Percentiles rank a stretch among this genome's conserved stretches.
phyloP scores from a whole-genome alignment of 495 filamentous ascomycete genomes.

The Aspergillus kassunensis region DNA sequence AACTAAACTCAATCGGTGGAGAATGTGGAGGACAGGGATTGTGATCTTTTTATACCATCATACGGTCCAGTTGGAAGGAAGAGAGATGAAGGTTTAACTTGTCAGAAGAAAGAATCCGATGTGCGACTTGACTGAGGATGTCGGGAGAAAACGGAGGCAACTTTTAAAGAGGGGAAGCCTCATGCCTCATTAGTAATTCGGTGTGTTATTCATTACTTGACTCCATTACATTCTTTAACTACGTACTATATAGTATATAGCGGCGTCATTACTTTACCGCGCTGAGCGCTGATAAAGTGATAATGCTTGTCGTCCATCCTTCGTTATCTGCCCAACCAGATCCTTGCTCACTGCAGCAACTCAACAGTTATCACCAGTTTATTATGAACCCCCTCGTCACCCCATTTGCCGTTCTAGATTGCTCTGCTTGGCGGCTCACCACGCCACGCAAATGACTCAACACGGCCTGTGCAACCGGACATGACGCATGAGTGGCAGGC shows the following conservation, averaged over 20 bases:
- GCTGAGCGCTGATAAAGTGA: too few species aligned
- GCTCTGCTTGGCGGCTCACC: too few species aligned
- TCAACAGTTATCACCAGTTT: too few species aligned
- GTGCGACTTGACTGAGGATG: not conserved
- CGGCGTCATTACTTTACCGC: too few species aligned
- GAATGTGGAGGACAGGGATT: not conserved
- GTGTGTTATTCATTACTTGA: not conserved
- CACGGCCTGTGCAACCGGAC: too few species aligned
- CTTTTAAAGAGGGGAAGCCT: conserved; percentile 4
- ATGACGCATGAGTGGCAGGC: too few species aligned
- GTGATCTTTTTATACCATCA: not conserved
- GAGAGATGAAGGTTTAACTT: not conserved
- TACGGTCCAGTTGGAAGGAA: not conserved
- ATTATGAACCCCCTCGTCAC: too few species aligned
- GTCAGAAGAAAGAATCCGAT: conserved; percentile 1
- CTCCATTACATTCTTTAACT: not conserved
- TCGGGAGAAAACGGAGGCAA: conserved; percentile 4
- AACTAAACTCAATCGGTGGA: conserved; percentile 6
- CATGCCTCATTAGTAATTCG: conserved; percentile 6
- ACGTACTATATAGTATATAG: not conserved
- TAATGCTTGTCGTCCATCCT: not conserved
- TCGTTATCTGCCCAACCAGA: not conserved
- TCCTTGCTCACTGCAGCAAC: not conserved
- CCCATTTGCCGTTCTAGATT: too few species aligned
- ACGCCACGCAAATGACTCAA: too few species aligned